Percentiles rank a stretch among this genome's conserved stretches.
Conservation (phyloP, 257 asterid species). For the Fraxinus americana region DNA sequence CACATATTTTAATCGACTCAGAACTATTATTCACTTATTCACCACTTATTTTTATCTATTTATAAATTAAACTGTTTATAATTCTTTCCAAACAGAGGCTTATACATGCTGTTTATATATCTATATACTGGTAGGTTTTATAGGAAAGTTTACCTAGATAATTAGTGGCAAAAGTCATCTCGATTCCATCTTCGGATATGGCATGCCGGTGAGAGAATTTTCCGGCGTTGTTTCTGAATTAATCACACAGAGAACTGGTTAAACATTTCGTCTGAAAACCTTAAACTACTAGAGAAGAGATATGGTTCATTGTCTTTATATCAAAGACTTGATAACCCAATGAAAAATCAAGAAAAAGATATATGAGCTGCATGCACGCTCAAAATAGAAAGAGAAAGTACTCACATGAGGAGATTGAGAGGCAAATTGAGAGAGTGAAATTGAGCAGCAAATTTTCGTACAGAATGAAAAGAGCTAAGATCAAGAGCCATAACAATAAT, state of each 20-base stretch:
- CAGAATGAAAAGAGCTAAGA: conserved; percentile 79
- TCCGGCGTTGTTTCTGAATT: conserved; percentile 86
- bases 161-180: conserved; percentile 96
- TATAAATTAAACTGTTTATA: too few relatives aligned
- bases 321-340: too few relatives aligned
- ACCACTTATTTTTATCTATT: too few relatives aligned
- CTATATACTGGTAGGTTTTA: too few relatives aligned
- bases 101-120: too few relatives aligned
- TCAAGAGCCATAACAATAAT: conserved; percentile 79
- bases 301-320: too few relatives aligned
- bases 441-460: conserved; percentile 62
- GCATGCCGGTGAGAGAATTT: conserved; percentile 82
- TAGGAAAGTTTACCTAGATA: conserved; percentile 55
- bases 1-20: too few relatives aligned
- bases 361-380: not conserved
- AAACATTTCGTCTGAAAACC: too few relatives aligned
- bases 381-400: not conserved
- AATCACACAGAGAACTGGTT: not conserved
- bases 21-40: too few relatives aligned
- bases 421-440: conserved; percentile 69
- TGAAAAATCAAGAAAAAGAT: too few relatives aligned
- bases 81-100: too few relatives aligned
- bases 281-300: too few relatives aligned
- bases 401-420: conserved; percentile 85
- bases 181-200: conserved; percentile 87